Conservation (phyloP, 1,284 basidiomycete genomes). For the Exobasidium cylindrosporum region DNA sequence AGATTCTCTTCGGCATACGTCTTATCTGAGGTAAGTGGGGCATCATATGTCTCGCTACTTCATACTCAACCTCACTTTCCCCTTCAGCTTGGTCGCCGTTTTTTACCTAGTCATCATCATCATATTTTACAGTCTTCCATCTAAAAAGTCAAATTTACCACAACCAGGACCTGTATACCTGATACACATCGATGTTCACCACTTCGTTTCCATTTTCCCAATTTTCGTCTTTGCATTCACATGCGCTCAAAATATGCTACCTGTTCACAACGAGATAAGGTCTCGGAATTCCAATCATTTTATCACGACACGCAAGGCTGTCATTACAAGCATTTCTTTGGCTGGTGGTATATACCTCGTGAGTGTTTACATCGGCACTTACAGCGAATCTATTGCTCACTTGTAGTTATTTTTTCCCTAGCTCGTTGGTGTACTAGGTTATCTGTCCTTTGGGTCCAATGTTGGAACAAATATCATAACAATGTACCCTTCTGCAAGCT, state of each 20-base stretch:
- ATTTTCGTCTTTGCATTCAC: constrained; percentile 75
- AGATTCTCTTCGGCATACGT: constrained; percentile 69
- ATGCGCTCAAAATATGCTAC: constrained; percentile 54
- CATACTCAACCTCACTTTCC: not conserved
- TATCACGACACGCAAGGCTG: constrained; percentile 78
- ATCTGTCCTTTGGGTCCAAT: constrained; percentile 88
- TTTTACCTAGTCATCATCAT: constrained; percentile 56
- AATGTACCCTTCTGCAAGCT: constrained; percentile 79
- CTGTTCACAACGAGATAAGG: constrained; percentile 84
- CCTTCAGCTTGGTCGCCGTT: constrained; percentile 72
- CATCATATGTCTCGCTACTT: not conserved
- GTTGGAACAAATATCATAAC: constrained; percentile 52
- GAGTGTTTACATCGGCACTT: constrained; percentile 5
- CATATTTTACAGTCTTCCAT: constrained; percentile 39
- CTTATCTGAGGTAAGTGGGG: constrained; percentile 62
- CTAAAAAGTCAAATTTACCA: constrained; percentile 31
- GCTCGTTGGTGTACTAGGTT: constrained; percentile 66
- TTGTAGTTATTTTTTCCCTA: constrained; percentile 20
- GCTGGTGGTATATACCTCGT: constrained; percentile 46
- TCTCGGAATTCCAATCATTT: constrained; percentile 65
- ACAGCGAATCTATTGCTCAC: too few species aligned
- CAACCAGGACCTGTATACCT: constrained; percentile 31
- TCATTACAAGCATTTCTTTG: constrained; percentile 76
- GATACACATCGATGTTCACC: constrained; percentile 68
- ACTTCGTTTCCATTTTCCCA: constrained; percentile 74